A percentile compares a stretch with the other conserved stretches of the same genome.
phyloP scores from a whole-genome alignment of 2,329 filamentous ascomycete genomes.

The Diaporthe destruens region DNA sequence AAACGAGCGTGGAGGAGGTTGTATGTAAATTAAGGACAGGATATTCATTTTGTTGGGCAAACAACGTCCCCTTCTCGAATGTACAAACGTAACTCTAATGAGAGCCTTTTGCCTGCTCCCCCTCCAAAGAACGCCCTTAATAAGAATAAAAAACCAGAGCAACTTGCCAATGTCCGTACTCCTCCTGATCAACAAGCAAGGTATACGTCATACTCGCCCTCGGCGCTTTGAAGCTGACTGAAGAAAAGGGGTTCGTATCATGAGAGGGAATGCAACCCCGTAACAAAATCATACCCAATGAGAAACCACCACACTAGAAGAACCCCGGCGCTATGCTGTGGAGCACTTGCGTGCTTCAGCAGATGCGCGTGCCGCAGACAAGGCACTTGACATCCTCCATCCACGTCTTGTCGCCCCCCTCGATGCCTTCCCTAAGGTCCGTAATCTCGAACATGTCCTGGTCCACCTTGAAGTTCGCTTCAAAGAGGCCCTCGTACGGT shows the following conservation, averaged over 20 bases:
- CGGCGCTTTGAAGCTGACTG: constrained; percentile 24
- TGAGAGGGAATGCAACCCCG: constrained; percentile 29
- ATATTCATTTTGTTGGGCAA: constrained; percentile 33
- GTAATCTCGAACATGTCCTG: constrained; percentile 62
- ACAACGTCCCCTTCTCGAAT: constrained; percentile 20
- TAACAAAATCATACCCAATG: constrained; percentile 26
- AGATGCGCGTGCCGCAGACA: constrained; percentile 61
- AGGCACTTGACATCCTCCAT: constrained; percentile 65
- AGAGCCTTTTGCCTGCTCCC: constrained; percentile 32
- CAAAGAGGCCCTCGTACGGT: constrained; percentile 66
- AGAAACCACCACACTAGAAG: background rate
- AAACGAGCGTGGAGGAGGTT: background rate
- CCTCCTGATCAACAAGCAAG: constrained; percentile 27
- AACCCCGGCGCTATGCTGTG: no score
- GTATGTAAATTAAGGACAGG: constrained; percentile 13
- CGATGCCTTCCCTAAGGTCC: constrained; percentile 62
- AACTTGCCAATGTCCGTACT: constrained; percentile 26
- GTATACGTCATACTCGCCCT: constrained; percentile 30
- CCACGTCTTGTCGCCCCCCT: constrained; percentile 66
- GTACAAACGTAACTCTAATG: constrained; percentile 34
- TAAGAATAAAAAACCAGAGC: constrained; percentile 1
- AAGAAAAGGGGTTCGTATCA: constrained; percentile 30
- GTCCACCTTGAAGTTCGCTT: constrained; percentile 62
- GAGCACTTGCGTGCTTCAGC: constrained; percentile 46
- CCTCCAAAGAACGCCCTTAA: constrained; percentile 19